Base-by-base conservation (phyloP, 225 moss, liverwort and hornwort genomes). In the Sphagnum contortum region DNA sequence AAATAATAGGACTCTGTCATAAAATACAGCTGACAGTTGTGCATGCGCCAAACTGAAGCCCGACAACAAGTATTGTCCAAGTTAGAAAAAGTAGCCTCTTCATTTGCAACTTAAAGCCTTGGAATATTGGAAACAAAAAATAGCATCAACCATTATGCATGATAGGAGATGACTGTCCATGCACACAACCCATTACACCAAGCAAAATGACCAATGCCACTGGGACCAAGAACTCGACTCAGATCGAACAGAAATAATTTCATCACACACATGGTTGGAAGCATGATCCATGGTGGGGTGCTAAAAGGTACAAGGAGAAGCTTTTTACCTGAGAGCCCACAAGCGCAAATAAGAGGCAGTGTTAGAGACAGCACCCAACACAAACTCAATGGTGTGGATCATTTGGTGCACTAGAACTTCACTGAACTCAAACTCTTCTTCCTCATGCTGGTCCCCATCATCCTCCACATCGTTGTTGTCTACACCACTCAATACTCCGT, bases 381-480 rank as follows among this genome's bases (percentile, higher is more conserved):
- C 92, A 72, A 98, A 98, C 66, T 98, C 96, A 71, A 98, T 98
- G 8, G 96, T 91, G 65, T 93, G 96, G 29, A 98, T 98, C 90
- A 98, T 74, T 75, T 98, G 96, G 76, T 98, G 96, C 66, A 98
- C 96, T 66, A 98, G 89, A n/a, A 98, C 49, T 58, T 98, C 96
- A 9, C 77, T 77, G 68, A 98, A 98, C 69, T 98, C 80, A 62
- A 98, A 98, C 55, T 92, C 88, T 45, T 77, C 80, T 56, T 80
- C 84, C 48, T 61, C 47, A 5, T 61, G 44, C 11, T 85, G 75
- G 44, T 75, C 69, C 65, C 92, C 90, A 45, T 92, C 83, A 50
- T 92, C 90, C 12, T 98, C 87, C 44, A 77, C 70, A 50, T 83
- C 91, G 29, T 92, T 90, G 0, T 76, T 78, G 67, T 98, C 92